Evolutionary conservation across 2,329 filamentous ascomycete genomes (phyloP), one percentile per base, ranked within the genome.

Genomic region (Fusarium fracticaudum): DNA sequence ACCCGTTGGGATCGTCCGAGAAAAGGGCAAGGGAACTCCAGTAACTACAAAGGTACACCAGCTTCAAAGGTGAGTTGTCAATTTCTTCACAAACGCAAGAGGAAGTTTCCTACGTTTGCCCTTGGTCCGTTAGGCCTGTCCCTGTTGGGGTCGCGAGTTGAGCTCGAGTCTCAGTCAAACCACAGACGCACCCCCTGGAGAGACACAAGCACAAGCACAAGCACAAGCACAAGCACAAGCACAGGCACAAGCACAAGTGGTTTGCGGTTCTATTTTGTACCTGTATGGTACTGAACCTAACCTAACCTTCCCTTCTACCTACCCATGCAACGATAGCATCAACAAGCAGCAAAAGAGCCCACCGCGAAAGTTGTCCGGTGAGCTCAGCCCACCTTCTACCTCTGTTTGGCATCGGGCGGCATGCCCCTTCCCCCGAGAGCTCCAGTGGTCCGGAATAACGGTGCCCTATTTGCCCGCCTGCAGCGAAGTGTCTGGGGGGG

Each of bases 371-470:
- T 60, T 64, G 72, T 64, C 71, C 67, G 71, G 75, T 77, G 75
- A 77, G 73, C 75, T 75, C 75, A 77, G 72, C 67, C 72, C 68
- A 73, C 70, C 71, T 69, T 64, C 64, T 67, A 66, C 45, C 74
- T 75, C 59, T 67, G 55, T 72, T 74, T 68, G 71, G 66, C 40
- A 67, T 67, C 62, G 64, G 63, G 68, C 60, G 48, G 50, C 47
- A 57, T 65, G 63, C 72, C 76, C 76, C 67, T 77, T 78, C 63
- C 72, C 73, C 76, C 76, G 75, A 78, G 63, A 67, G 66, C 76
- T 78, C 76, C 76, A 77, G 73, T 77, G 69, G 73, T 69, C 76
- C 76, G 76, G 76, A 74, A 73, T 67, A 68, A 71, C 73, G 62
- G 69, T 53, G 71, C 73, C 68, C 75, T 69, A 76, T 77, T 76